These are phyloP conservation scores for Luffa aegyptiaca DNA, from an alignment of 306 rosid genomes.

Conservation along the genomic window DNA sequence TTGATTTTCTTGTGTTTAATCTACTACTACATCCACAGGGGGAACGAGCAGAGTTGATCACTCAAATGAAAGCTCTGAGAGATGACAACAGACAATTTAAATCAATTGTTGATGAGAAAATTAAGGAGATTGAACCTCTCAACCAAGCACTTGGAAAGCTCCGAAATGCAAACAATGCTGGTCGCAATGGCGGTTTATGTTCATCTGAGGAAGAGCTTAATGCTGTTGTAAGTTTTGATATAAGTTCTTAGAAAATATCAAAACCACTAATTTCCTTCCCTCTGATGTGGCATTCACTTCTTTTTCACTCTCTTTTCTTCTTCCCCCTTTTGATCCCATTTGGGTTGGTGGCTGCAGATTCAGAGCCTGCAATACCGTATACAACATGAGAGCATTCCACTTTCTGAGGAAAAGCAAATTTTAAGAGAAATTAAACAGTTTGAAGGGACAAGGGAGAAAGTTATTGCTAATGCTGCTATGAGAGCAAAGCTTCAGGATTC, in stretches of 20 bases:
- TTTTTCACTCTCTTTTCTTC: background rate
- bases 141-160: conserved; percentile 86
- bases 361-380: conserved; percentile 67
- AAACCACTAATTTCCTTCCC: conserved; percentile 7
- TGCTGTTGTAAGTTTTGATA: conserved; percentile 36
- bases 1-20: background rate
- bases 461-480: conserved; percentile 69
- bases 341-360: conserved; percentile 48
- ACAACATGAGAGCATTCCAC: conserved; percentile 92
- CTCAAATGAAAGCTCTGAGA: conserved; percentile 69
- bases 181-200: conserved; percentile 57
- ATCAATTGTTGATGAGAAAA: conserved; percentile 60
- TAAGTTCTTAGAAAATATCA: conserved; percentile 6
- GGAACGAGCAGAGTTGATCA: conserved; percentile 56
- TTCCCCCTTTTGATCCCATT: conserved; percentile 2
- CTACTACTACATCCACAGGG: conserved; percentile 34
- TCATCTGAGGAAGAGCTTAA: conserved; percentile 94
- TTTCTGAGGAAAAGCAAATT: conserved; percentile 80
- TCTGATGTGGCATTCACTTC: background rate
- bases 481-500: conserved; percentile 86
- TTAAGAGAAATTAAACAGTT: conserved; percentile 89
- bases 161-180: conserved; percentile 55
- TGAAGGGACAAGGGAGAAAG: conserved; percentile 85
- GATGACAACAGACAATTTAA: conserved; percentile 55
- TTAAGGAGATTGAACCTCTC: conserved; percentile 76